Evolutionary conservation across 768 basidiomycete species (phyloP).

Genomic region (Boletus subparvulus): DNA sequence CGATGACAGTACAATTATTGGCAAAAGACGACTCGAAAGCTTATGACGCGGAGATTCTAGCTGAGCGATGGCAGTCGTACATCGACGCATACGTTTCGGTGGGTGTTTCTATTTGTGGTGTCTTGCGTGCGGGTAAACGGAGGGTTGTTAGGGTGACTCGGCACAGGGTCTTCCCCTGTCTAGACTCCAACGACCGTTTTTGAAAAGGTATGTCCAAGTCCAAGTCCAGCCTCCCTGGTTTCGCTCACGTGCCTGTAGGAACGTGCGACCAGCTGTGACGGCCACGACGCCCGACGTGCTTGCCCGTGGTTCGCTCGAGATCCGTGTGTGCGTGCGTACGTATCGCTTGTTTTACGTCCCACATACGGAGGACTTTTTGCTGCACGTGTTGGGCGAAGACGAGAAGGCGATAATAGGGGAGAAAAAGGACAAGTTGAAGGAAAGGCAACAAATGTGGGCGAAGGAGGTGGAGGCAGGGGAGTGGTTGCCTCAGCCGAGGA

Average conservation of each 20-base stretch:
- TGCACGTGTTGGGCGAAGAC: constrained; percentile 7
- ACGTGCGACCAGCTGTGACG: constrained; percentile 12
- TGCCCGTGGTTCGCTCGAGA: constrained; percentile 66
- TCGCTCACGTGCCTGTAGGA: constrained; percentile 13
- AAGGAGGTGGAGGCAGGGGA: constrained; percentile 12
- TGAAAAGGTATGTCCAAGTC: constrained; percentile 52
- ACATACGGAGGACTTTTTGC: constrained; percentile 26
- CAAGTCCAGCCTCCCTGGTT: neutral
- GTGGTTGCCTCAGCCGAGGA: constrained; percentile 11
- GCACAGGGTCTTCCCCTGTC: constrained; percentile 51
- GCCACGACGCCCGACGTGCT: constrained; percentile 43
- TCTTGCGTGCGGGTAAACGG: neutral
- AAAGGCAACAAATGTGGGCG: constrained; percentile 16
- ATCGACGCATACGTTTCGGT: constrained; percentile 76
- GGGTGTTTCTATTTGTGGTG: constrained; percentile 15
- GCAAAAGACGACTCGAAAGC: constrained; percentile 76
- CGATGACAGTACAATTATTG: constrained; percentile 70
- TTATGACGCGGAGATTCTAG: constrained; percentile 75
- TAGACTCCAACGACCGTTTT: constrained; percentile 58
- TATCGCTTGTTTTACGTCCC: constrained; percentile 29
- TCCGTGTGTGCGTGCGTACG: constrained; percentile 65
- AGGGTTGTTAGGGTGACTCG: constrained; percentile 47
- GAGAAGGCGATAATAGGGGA: constrained; percentile 2
- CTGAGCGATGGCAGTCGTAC: constrained; percentile 77
- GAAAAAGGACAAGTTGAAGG: constrained; percentile 3